A percentile compares a stretch with the other conserved stretches of the same genome.
These are phyloP conservation scores for Symbiodinium pilosum DNA, from an alignment of 73 alveolate genomes.

Conservation along the genomic window DNA sequence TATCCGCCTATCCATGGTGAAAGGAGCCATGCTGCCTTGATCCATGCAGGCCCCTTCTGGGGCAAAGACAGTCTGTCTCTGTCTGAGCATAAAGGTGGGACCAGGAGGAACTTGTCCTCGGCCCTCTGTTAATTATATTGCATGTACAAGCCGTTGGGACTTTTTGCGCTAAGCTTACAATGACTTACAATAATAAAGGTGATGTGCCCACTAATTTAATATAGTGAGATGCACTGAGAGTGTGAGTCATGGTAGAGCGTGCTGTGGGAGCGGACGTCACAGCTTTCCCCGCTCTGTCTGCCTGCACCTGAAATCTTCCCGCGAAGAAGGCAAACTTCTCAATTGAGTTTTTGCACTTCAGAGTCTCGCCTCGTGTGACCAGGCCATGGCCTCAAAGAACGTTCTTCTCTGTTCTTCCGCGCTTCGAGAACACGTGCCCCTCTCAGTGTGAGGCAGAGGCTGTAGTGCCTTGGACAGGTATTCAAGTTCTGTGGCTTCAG, in stretches of 20 bases:
- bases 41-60: no score
- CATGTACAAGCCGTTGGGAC: no score
- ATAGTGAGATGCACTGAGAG: not conserved
- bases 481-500: not conserved
- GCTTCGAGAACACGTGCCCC: not conserved
- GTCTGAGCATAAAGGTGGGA: no score
- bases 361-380: not conserved
- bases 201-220: not conserved
- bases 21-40: no score
- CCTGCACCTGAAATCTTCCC: not conserved
- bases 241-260: no score
- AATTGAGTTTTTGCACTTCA: not conserved
- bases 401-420: not conserved
- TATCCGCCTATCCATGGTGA: no score
- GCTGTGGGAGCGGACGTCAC: not conserved
- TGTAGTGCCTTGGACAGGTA: not conserved
- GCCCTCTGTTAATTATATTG: no score
- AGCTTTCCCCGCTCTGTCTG: not conserved
- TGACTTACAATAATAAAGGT: no score
- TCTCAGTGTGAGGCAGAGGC: not conserved
- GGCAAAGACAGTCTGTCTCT: no score
- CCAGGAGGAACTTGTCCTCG: no score
- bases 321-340: not conserved
- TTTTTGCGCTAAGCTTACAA: no score
- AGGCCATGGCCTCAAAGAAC: not conserved